Evolutionary conservation across 306 rosid species (phyloP).

Genomic region (Begonia loranthoides): DNA sequence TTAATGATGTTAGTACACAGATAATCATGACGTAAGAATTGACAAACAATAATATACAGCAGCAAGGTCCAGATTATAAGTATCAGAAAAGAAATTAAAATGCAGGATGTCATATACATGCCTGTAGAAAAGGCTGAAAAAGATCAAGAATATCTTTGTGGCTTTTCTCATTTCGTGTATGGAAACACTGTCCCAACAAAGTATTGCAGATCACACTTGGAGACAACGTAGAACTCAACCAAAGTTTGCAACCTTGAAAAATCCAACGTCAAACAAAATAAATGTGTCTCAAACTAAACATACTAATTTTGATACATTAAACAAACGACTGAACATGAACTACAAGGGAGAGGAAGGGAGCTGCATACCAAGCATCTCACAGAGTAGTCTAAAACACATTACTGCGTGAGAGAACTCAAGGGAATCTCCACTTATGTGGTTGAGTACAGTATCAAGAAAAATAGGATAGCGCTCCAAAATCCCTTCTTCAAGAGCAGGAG

Average conservation of each 20-base stretch:
- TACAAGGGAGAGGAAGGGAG: conserved; percentile 12
- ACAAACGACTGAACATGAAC: conserved; percentile 6
- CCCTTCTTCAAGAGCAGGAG: conserved; percentile 96
- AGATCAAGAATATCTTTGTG: conserved; percentile 94
- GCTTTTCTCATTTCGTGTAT: conserved; percentile 80
- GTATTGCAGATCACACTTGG: conserved; percentile 94
- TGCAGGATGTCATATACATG: conserved; percentile 23
- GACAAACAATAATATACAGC: not conserved
- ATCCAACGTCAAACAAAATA: not conserved
- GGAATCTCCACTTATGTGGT: conserved; percentile 80
- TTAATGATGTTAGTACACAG: conserved; percentile 11
- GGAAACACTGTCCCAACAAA: conserved; percentile 93
- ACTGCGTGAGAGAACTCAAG: conserved; percentile 82
- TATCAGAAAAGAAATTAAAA: conserved; percentile 14
- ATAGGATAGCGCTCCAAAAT: conserved; percentile 84
- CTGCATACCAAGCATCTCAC: conserved; percentile 76
- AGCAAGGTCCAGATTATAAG: not conserved
- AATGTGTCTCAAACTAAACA: conserved; percentile 8
- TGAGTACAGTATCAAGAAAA: conserved; percentile 84
- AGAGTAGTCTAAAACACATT: conserved; percentile 76
- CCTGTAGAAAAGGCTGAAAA: conserved; percentile 90
- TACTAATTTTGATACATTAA: conserved; percentile 9
- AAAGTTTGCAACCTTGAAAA: conserved; percentile 78
- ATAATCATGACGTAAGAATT: not conserved
- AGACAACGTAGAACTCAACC: conserved; percentile 89